Evolutionary conservation across 2,329 filamentous ascomycete genomes (phyloP), one percentile per base, ranked within the genome.

Genomic region (Ophiocordyceps camponoti-rufipedis): DNA sequence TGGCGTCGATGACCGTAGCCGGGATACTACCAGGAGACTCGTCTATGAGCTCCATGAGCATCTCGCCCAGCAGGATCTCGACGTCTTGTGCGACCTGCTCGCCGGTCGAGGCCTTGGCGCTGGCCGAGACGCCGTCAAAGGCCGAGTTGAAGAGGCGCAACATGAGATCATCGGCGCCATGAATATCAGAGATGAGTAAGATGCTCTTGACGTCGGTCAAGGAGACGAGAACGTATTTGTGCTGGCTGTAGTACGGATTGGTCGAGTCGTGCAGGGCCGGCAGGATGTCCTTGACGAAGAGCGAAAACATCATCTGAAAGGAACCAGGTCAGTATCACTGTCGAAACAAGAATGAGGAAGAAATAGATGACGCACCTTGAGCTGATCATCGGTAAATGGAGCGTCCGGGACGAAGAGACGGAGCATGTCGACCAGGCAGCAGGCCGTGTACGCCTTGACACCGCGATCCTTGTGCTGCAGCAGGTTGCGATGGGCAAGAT

Each of bases 131-230:
- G 33, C 91, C 86, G 60, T 98, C 93, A 61, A 98, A 98, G 54
- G 89, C 87, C 44, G 76, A 78, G 28, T 80, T 84, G 62, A 96
- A 98, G 4, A 98, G 73, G 42, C 82, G 76, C 9, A 85, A 67
- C 28, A 93, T 78, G 41, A 96, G 73, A 29, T 78, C 74, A 47
- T 94, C 86, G 44, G 85, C 76, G 47, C 83, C 81, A 28, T 87
- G 81, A 38, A 96, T 75, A 54, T 98, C 91, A 49, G 85, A 83
- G 52, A 98, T 74, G 39, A 98, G 76, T 9, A 96, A 75, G 40
- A 98, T 85, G 64, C 87, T 95, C 70, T 96, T 94, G 54, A 94
- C 84, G 53, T 94, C 86, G 46, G 86, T 81, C 29, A 98, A 74
- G 16, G 88, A 95, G 49, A 80, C 78, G 49, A 98, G 71, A 50